Base-by-base conservation (phyloP, 2,329 filamentous ascomycete genomes). In the Peltaster fructicola region DNA sequence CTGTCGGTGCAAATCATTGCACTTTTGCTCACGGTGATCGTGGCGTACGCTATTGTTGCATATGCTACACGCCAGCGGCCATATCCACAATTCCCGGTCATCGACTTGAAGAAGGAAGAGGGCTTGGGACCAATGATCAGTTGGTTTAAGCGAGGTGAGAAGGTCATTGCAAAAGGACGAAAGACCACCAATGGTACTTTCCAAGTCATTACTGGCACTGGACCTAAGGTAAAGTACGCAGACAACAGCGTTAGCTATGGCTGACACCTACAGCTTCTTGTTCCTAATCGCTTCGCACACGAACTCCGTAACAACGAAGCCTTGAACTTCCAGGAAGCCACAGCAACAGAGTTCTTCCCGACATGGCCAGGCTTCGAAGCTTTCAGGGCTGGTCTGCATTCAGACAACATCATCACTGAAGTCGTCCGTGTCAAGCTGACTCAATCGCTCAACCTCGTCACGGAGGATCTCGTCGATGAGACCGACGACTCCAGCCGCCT, bases 401-500 rank as follows among this genome's bases (percentile, higher is more conserved):
- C 35, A 8, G 27, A 29, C 8, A 32, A 23, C n/a, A 30, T 39
- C 20, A 31, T 39, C 12, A 32, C 35, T 15, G 33, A 35, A 13
- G 28, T 32, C 4, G 26, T 32, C 8, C 29, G 34, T 7, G 28
- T 35, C 8, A 39, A 40, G 17, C 26, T 43, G 7, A 43, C 37
- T 3, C 39, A 39, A 17, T 35, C 35, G 8, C 29, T 43, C 14
- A 30, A 28, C 19, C 27, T 40, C 10, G 19, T 43, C 10, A 39
- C 35, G 8, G 30, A 35, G 16, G 37, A 39, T 21, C 30, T 41
- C 7, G 32, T 38, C 9, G 34, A 40, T n/a, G 40, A 43, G 26
- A 32, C 34, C n/a, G 30, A 25, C 4, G 19, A 28, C 7, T 23
- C 33, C 9, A 27, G 36, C 6, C 32, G 30, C 7, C 31, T 38